Conservation (phyloP, 1,139 yeast species). For the Spathaspora sp. region DNA sequence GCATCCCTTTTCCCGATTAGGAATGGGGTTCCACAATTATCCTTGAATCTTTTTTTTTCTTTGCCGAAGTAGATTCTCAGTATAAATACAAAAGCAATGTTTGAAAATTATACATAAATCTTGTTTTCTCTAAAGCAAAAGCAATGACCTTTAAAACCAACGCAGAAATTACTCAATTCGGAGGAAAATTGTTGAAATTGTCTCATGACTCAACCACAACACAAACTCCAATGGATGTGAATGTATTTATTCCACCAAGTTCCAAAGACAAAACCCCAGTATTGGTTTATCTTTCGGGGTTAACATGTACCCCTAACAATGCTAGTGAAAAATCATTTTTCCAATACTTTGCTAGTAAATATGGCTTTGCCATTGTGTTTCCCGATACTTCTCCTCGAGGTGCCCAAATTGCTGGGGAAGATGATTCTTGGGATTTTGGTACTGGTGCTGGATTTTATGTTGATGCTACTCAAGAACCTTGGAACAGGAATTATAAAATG, state of each 20-base stretch:
- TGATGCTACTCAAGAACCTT: slow-evolving; percentile 76
- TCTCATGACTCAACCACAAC: slow-evolving; percentile 68
- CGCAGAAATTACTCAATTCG: slow-evolving; percentile 64
- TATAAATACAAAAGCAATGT: background rate
- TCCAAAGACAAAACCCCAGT: slow-evolving; percentile 61
- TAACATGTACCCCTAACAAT: slow-evolving; percentile 92
- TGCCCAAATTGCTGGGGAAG: slow-evolving; percentile 78
- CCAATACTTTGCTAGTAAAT: slow-evolving; percentile 75
- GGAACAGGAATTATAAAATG: slow-evolving; percentile 77
- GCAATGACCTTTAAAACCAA: slow-evolving; percentile 53
- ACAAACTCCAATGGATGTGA: slow-evolving; percentile 77
- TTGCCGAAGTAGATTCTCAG: background rate
- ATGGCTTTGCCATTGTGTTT: slow-evolving; percentile 84
- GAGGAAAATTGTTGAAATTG: slow-evolving; percentile 75
- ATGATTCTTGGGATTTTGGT: slow-evolving; percentile 87
- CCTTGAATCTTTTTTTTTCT: background rate
- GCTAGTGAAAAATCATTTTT: slow-evolving; percentile 94
- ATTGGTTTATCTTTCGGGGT: slow-evolving; percentile 78
- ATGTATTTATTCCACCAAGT: slow-evolving; percentile 73
- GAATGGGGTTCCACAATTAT: background rate
- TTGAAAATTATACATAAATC: background rate
- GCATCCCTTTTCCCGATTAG: background rate
- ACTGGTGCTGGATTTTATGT: slow-evolving; percentile 94
- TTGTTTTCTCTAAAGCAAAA: background rate
- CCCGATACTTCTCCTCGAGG: slow-evolving; percentile 99